Conservation (phyloP, 148 eudicot genomes). For the Drosera capensis region DNA sequence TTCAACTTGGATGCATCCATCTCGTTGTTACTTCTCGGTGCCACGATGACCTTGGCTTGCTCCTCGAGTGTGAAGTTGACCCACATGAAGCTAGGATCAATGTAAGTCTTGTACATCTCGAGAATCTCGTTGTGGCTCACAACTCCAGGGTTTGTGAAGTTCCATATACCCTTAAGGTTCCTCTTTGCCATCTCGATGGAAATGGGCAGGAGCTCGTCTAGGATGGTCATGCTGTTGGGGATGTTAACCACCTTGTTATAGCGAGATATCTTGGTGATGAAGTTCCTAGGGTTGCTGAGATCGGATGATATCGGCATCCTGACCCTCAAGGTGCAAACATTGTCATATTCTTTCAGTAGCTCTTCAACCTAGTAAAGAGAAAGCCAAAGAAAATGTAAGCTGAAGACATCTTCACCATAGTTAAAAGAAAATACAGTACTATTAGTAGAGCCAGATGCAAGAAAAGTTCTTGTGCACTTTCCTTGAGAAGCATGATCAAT, state of each 20-base stretch:
- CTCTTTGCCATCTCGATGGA: slow-evolving; percentile 58
- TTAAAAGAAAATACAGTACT: no score
- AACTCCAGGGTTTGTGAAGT: slow-evolving; percentile 47
- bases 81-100: slow-evolving; percentile 29
- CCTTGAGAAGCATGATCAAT: no score
- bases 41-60: slow-evolving; percentile 50
- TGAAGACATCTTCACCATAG: no score
- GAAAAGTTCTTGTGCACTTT: no score
- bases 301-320: slow-evolving; percentile 57
- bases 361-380: no score
- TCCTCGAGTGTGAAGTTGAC: slow-evolving; percentile 42
- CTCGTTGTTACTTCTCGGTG: slow-evolving; percentile 42
- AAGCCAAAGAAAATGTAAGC: no score
- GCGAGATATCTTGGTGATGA: slow-evolving; percentile 36
- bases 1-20: slow-evolving; percentile 44
- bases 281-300: slow-evolving; percentile 44
- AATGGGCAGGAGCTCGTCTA: slow-evolving; percentile 48
- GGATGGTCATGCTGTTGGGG: slow-evolving; percentile 52
- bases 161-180: slow-evolving; percentile 40
- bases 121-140: slow-evolving; percentile 51
- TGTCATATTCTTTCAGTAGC: slow-evolving; percentile 38
- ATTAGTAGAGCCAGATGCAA: no score
- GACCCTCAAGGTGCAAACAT: slow-evolving; percentile 47
- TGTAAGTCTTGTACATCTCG: slow-evolving; percentile 42
- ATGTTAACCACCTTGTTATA: slow-evolving; percentile 41